A percentile compares a stretch with the other conserved stretches of the same genome.
Conservation (phyloP, 345 rosid genomes). For the Syzygium aromaticum region DNA sequence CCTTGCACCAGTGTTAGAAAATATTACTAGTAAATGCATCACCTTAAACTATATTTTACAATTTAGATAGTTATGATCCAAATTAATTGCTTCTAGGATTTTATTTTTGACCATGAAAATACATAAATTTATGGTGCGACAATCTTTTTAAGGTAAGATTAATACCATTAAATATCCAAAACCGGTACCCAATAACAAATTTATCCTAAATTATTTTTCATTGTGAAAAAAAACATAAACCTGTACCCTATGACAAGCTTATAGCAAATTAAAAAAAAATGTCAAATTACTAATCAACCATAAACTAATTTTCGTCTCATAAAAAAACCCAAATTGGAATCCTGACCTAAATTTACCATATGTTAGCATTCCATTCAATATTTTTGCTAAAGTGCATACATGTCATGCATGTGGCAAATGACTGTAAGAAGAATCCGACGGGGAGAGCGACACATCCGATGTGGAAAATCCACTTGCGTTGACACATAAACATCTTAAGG, state of each 20-base stretch:
- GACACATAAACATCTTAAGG: not conserved
- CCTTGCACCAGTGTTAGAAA: not conserved
- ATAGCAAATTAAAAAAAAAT: no score
- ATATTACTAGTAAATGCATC: not conserved
- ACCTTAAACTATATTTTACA: not conserved
- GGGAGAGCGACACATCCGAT: not conserved
- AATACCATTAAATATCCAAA: not conserved
- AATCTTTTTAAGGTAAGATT: not conserved
- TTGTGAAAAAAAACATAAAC: no score
- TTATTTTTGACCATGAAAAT: not conserved
- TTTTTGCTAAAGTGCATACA: not conserved
- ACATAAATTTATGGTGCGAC: not conserved
- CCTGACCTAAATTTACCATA: not conserved
- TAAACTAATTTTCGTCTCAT: not conserved
- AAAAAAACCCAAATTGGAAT: not conserved
- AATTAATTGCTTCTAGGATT: not conserved
- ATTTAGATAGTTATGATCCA: not conserved
- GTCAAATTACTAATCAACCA: not conserved
- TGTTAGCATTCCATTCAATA: not conserved
- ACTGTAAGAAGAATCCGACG: not conserved
- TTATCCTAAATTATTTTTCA: not conserved
- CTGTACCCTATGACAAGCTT: no score
- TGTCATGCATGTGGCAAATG: not conserved
- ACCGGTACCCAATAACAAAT: accelerated
- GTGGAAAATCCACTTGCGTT: not conserved